Conservation (phyloP, 352 stramenopile genomes). For the Globisporangium ultimum region DNA sequence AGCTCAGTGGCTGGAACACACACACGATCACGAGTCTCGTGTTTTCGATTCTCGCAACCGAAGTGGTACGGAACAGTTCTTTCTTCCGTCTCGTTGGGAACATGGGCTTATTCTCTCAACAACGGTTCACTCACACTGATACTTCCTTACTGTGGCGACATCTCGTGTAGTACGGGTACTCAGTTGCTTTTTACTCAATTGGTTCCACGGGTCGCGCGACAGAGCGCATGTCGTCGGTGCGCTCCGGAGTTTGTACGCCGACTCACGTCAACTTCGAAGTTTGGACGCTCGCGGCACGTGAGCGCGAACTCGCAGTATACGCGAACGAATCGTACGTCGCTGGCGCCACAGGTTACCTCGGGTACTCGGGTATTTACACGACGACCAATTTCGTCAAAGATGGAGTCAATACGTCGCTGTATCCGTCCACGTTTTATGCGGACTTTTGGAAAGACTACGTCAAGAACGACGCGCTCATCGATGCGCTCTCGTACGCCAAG, state of each 20-base stretch:
- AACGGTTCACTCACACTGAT: background rate
- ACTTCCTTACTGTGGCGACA: background rate
- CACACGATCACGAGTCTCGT: constrained; percentile 36
- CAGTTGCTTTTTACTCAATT: constrained; percentile 19
- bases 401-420: background rate
- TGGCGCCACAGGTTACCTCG: constrained; percentile 36
- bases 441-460: constrained; percentile 58
- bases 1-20: constrained; percentile 36
- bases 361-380: constrained; percentile 46
- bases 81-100: no score
- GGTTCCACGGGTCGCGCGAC: constrained; percentile 4
- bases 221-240: constrained; percentile 31
- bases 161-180: constrained; percentile 15
- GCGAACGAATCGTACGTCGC: constrained; percentile 43
- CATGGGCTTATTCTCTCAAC: background rate
- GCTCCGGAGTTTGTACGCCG: constrained; percentile 36
- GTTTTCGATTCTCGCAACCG: constrained; percentile 39
- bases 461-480: constrained; percentile 32
- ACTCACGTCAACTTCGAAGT: constrained; percentile 59
- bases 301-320: constrained; percentile 31
- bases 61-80: constrained; percentile 24
- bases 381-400: constrained; percentile 30
- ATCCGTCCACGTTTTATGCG: constrained; percentile 19
- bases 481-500: constrained; percentile 13
- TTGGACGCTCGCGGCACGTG: constrained; percentile 32